phyloP scores from a whole-genome alignment of 495 filamentous ascomycete species.

The Immersiella caudata region DNA sequence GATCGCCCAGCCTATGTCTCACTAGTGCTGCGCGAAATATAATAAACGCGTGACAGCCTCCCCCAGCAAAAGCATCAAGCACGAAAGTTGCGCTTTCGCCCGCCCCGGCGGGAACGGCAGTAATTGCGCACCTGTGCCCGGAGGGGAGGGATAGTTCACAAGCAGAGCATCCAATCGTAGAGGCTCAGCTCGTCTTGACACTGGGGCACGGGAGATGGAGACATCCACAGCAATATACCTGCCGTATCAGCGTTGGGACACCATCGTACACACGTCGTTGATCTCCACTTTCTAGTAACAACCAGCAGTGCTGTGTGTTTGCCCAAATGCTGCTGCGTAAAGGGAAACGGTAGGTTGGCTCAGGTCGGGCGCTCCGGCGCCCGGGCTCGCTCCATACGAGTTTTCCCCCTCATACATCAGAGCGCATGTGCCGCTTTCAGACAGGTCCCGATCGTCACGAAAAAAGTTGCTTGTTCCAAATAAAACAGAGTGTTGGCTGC shows the following conservation, averaged over 20 bases:
- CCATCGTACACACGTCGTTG: background rate
- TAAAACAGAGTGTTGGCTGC: slow-evolving; percentile 1
- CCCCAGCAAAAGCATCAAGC: background rate
- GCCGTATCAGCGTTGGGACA: background rate
- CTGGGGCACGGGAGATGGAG: background rate
- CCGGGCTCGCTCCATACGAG: background rate
- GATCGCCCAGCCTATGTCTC: background rate
- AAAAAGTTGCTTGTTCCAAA: slow-evolving; percentile 10
- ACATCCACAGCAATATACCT: background rate
- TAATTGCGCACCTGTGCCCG: background rate
- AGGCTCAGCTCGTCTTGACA: background rate
- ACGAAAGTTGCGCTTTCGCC: slow-evolving; percentile 5
- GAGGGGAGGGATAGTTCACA: background rate
- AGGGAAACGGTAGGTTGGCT: background rate
- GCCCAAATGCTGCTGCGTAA: background rate
- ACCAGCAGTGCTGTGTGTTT: background rate
- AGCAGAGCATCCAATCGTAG: background rate
- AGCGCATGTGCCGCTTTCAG: background rate
- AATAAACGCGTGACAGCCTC: background rate
- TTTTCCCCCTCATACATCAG: background rate
- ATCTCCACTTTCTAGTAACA: background rate
- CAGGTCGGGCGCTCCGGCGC: background rate
- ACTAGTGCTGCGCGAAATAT: background rate
- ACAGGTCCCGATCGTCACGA: background rate
- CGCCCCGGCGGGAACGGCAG: background rate